A percentile compares a stretch with the other conserved stretches of the same genome.
These are phyloP conservation scores for Colletotrichum eremochloae DNA, from an alignment of 2,329 filamentous ascomycete species.

Conservation along the genomic window DNA sequence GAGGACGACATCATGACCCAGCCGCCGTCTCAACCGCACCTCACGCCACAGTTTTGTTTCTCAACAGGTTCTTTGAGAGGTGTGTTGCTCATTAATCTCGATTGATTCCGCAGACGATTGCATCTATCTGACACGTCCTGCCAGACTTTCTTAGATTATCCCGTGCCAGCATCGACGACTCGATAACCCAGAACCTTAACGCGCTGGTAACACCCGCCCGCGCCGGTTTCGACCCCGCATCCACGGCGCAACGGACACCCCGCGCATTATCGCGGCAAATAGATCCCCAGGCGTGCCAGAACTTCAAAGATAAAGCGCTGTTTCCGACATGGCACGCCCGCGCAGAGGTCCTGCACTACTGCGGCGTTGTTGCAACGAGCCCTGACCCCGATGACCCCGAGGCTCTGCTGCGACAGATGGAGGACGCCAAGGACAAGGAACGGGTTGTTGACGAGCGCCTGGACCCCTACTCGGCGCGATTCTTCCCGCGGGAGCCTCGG, in stretches of 20 bases:
- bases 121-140: background rate
- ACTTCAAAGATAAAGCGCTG: slow-evolving; percentile 82
- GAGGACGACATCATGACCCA: slow-evolving; percentile 61
- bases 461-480: slow-evolving; percentile 90
- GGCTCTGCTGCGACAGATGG: slow-evolving; percentile 74
- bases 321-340: slow-evolving; percentile 91
- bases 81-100: slow-evolving; percentile 52
- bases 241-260: slow-evolving; percentile 75
- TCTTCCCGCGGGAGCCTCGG: slow-evolving; percentile 82
- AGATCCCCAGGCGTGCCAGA: slow-evolving; percentile 71
- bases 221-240: slow-evolving; percentile 81
- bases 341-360: slow-evolving; percentile 89
- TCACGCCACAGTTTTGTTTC: slow-evolving; percentile 85
- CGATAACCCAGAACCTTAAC: slow-evolving; percentile 93
- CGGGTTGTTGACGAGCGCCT: slow-evolving; percentile 86
- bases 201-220: slow-evolving; percentile 83
- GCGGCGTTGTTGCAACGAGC: slow-evolving; percentile 86
- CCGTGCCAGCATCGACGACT: slow-evolving; percentile 88
- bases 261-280: slow-evolving; percentile 67
- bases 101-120: background rate
- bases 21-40: slow-evolving; percentile 60
- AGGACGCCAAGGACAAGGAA: slow-evolving; percentile 78
- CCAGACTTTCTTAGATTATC: slow-evolving; percentile 92
- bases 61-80: slow-evolving; percentile 77
- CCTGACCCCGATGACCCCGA: slow-evolving; percentile 91